A percentile compares a stretch with the other conserved stretches of the same genome.
Evolutionary conservation across 2,329 filamentous ascomycete species (phyloP).

Genomic region (Pseudogymnoascus sp.): DNA sequence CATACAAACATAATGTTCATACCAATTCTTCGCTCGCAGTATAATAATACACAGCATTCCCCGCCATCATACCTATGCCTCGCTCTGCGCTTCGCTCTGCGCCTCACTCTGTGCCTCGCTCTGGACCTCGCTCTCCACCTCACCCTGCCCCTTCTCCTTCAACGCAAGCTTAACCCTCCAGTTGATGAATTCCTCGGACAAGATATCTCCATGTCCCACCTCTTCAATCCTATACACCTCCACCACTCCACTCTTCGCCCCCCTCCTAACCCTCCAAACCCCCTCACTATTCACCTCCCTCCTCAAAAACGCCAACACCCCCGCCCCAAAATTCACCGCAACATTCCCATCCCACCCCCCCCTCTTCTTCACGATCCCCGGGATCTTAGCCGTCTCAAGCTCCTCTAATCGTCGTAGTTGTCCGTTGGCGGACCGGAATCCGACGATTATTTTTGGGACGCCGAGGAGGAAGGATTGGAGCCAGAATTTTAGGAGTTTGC

Average conservation of each 20-base stretch:
- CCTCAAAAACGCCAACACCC: slow-evolving; percentile 65
- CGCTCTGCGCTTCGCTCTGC: background rate
- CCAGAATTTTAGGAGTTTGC: slow-evolving; percentile 93
- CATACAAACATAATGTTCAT: background rate
- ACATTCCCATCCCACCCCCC: slow-evolving; percentile 85
- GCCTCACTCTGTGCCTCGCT: background rate
- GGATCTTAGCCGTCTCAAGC: slow-evolving; percentile 71
- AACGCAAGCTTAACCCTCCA: slow-evolving; percentile 45
- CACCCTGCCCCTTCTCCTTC: background rate
- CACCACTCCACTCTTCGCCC: slow-evolving; percentile 54
- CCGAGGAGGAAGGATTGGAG: slow-evolving; percentile 91
- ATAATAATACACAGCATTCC: background rate
- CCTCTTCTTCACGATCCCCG: slow-evolving; percentile 60
- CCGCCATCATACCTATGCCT: background rate
- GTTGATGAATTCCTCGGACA: slow-evolving; percentile 68
- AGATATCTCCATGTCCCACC: slow-evolving; percentile 64
- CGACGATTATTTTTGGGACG: slow-evolving; percentile 84
- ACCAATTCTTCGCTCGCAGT: background rate
- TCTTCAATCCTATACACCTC: slow-evolving; percentile 70
- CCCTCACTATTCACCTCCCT: slow-evolving; percentile 55
- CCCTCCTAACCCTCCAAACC: slow-evolving; percentile 71
- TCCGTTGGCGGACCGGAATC: slow-evolving; percentile 69
- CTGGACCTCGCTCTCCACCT: background rate
- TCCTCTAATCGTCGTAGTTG: slow-evolving; percentile 67
- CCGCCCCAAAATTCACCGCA: slow-evolving; percentile 82